Evolutionary conservation across 2,329 filamentous ascomycete genomes (phyloP).

Genomic region (Colletotrichum liaoningense): DNA sequence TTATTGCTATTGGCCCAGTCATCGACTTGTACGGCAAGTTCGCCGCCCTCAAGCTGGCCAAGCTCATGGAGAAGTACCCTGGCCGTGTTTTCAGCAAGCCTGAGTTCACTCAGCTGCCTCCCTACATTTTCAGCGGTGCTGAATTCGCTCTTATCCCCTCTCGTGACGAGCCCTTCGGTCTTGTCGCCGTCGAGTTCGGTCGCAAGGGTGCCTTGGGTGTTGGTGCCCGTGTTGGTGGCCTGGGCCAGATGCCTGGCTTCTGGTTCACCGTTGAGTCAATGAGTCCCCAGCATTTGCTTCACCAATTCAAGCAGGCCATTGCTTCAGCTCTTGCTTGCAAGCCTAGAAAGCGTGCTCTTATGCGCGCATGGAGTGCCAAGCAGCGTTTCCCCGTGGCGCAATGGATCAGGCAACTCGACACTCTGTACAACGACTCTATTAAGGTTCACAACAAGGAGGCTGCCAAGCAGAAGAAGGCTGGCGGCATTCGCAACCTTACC

Average conservation of each 20-base stretch:
- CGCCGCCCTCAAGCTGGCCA: conserved; percentile 72
- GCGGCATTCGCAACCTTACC: conserved; percentile 29
- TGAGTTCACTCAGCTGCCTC: conserved; percentile 74
- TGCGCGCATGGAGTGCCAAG: conserved; percentile 73
- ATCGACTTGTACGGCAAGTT: conserved; percentile 78
- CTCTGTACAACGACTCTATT: conserved; percentile 70
- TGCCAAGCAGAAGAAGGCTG: conserved; percentile 34
- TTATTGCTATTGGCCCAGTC: conserved; percentile 73
- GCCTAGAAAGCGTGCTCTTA: conserved; percentile 65
- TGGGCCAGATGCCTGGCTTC: conserved; percentile 79
- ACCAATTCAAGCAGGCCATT: conserved; percentile 74
- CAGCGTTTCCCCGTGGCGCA: conserved; percentile 76
- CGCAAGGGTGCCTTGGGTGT: conserved; percentile 76
- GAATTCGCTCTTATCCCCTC: conserved; percentile 77
- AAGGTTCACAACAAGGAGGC: conserved; percentile 55
- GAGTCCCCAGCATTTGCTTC: conserved; percentile 70
- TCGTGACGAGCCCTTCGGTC: conserved; percentile 75
- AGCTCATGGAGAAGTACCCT: conserved; percentile 74
- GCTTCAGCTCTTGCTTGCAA: conserved; percentile 70
- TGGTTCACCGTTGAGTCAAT: conserved; percentile 77
- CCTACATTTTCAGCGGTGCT: conserved; percentile 74
- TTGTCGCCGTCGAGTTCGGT: conserved; percentile 77
- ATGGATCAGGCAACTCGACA: conserved; percentile 74
- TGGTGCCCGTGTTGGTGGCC: conserved; percentile 73
- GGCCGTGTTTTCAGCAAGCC: conserved; percentile 75